Evolutionary conservation across 2,329 filamentous ascomycete genomes (phyloP), one percentile per base, ranked within the genome.

Genomic region (Samsoniella hepiali): DNA sequence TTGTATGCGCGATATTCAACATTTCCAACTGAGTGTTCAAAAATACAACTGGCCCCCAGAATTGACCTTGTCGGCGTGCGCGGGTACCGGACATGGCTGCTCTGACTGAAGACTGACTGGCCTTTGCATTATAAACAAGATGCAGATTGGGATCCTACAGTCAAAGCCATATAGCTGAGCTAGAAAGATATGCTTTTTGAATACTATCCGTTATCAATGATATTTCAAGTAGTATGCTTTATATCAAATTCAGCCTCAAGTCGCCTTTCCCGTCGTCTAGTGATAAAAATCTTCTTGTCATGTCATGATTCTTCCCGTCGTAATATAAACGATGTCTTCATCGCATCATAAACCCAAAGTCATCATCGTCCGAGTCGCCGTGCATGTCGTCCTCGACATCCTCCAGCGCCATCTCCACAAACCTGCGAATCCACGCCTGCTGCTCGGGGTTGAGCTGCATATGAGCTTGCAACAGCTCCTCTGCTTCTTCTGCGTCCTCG

Each of bases 361-460:
- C 71, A n/a, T 76, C 74, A 31, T 73, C 70, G 63, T 74, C 74
- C 45, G 71, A 75, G 62, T 78, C 80, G 47, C 76, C 79, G 56
- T 81, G 79, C 61, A 77, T 73, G 58, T 79, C 76, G 68, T 84
- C 78, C 71, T 85, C 83, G 66, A 80, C 75, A 67, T 85, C 83
- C 40, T 80, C 74, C 60, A 85, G 74, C 3, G 83, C 83, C 68
- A 84, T 77, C 71, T 79, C 78, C 56, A 85, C 81, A 69, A 85
- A 85, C 61, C 78, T 77, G 55, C 82, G 77, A 51, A 85, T 75
- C 83, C 83, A 85, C 40, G 79, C 82, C 66, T 77, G 77, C 63
- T 84, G 78, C 27, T 71, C 73, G n/a, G 77, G 74, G 67, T 83
- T 75, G 58, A 84, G 73, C 58, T 72, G 76, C 44, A 68, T 75